Evolutionary conservation across 2,329 filamentous ascomycete genomes (phyloP).

Genomic region (Fusarium sublunatum): DNA sequence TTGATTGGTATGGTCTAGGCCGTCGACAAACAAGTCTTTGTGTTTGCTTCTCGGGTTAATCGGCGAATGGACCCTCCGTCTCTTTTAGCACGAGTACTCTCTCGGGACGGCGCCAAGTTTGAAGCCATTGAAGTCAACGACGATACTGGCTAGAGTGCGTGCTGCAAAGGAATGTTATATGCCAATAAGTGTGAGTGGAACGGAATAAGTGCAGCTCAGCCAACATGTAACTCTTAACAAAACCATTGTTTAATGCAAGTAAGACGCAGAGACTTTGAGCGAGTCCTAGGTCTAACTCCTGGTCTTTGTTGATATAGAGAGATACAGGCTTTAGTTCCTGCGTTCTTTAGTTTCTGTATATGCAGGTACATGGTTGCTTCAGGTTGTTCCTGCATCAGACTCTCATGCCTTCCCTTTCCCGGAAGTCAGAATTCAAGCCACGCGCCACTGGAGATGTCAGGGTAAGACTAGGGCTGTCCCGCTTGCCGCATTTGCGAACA

Average conservation of each 20-base stretch:
- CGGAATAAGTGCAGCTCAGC: not conserved
- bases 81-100: slow-evolving; percentile 6
- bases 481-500: slow-evolving; percentile 33
- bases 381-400: slow-evolving; percentile 3
- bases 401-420: slow-evolving; percentile 26
- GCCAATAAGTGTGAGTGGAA: slow-evolving; percentile 11
- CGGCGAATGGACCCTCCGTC: slow-evolving; percentile 1
- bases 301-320: too few relatives aligned
- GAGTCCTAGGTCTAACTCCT: too few relatives aligned
- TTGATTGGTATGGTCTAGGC: not conserved
- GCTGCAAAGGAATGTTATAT: slow-evolving; percentile 27
- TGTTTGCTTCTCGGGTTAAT: not conserved
- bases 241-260: not conserved
- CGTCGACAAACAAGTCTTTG: not conserved
- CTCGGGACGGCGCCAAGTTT: slow-evolving; percentile 25
- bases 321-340: slow-evolving; percentile 19
- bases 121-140: slow-evolving; percentile 25
- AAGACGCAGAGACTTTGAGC: too few relatives aligned
- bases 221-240: not conserved
- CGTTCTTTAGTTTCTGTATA: not conserved
- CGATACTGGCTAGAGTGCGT: slow-evolving; percentile 6
- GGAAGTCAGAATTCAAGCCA: slow-evolving; percentile 28
- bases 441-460: slow-evolving; percentile 24
- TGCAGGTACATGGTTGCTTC: slow-evolving; percentile 6
- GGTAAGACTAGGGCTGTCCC: slow-evolving; percentile 16